These are phyloP conservation scores for Nemania sp. DNA, from an alignment of 2,329 filamentous ascomycete genomes.

Conservation along the genomic window DNA sequence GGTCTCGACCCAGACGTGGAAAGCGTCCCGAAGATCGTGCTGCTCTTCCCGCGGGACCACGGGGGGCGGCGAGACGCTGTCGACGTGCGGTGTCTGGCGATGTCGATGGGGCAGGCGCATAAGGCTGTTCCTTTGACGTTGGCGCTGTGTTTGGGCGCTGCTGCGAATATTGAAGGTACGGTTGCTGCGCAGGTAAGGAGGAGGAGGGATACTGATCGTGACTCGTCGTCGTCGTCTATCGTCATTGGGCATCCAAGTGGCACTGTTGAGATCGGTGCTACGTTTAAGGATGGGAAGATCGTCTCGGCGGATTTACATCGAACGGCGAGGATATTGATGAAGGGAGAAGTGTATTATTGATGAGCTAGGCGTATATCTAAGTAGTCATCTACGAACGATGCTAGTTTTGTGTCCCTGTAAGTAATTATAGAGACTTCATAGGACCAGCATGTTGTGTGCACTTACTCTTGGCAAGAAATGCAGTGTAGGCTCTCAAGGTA, in stretches of 20 bases:
- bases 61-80: constrained; percentile 25
- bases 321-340: constrained; percentile 56
- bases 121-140: constrained; percentile 50
- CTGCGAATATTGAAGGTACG: constrained; percentile 40
- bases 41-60: constrained; percentile 45
- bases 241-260: constrained; percentile 55
- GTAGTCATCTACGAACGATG: neutral
- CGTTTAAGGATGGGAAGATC: constrained; percentile 45
- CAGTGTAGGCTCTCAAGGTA: too few species aligned
- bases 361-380: too few species aligned
- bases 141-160: constrained; percentile 47
- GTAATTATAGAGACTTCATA: neutral
- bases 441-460: neutral
- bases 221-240: constrained; percentile 33
- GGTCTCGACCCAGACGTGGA: constrained; percentile 44
- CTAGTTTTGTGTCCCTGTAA: neutral
- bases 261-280: constrained; percentile 51
- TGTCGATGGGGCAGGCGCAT: constrained; percentile 53
- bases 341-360: constrained; percentile 52
- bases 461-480: too few species aligned
- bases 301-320: constrained; percentile 51
- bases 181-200: constrained; percentile 20
- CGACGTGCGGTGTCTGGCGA: constrained; percentile 51
- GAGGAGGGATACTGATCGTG: neutral
- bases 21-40: constrained; percentile 51